Evolutionary conservation across 257 asterid species (phyloP).

Genomic region (Catharanthus roseus): DNA sequence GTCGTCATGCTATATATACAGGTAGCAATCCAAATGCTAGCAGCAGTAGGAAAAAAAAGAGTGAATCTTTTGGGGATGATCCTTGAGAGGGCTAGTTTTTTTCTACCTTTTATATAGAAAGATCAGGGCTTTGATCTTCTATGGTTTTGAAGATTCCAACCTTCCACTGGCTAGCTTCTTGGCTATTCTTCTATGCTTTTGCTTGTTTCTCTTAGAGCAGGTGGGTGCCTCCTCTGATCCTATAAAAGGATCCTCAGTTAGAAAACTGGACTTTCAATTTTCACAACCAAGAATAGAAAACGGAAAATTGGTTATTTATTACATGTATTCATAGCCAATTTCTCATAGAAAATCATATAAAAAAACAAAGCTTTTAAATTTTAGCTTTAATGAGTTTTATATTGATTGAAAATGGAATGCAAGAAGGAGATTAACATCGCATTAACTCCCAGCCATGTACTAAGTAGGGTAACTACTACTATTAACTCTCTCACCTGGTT

Average conservation of each 20-base stretch:
- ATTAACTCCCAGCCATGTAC: neutral
- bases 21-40: too few relatives aligned
- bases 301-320: too few relatives aligned
- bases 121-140: neutral
- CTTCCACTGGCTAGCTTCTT: conserved; percentile 37
- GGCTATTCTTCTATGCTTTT: conserved; percentile 52
- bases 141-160: conserved; percentile 1
- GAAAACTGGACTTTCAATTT: neutral
- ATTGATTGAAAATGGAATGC: neutral
- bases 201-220: conserved; percentile 34
- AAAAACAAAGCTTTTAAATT: neutral
- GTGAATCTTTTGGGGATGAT: too few relatives aligned
- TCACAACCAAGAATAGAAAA: neutral
- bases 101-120: too few relatives aligned
- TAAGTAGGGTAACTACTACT: too few relatives aligned
- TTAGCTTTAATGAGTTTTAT: neutral
- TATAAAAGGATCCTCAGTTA: neutral
- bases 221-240: conserved; percentile 24
- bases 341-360: too few relatives aligned
- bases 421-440: neutral
- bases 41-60: too few relatives aligned
- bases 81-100: too few relatives aligned
- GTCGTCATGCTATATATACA: too few relatives aligned
- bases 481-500: conserved; percentile 19
- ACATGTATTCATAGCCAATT: too few relatives aligned